Evolutionary conservation across 495 filamentous ascomycete genomes (phyloP).

Genomic region (Penicillium cosmopolitanum): DNA sequence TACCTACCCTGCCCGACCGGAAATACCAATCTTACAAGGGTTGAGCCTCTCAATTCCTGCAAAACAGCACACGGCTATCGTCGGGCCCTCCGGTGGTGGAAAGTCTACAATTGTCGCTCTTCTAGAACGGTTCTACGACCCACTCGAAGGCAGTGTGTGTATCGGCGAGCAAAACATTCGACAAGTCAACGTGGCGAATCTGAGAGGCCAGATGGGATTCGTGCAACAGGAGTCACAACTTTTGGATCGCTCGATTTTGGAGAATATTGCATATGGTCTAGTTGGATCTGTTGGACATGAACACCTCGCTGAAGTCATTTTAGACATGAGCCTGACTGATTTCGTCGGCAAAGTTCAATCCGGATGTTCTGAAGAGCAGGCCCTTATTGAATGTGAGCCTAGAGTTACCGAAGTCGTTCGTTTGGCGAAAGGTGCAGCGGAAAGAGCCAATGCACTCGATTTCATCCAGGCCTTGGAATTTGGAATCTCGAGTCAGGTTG

Average conservation of each 20-base stretch:
- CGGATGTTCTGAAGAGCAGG: neutral
- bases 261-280: neutral
- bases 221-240: neutral
- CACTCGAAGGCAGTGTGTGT: conserved; percentile 63
- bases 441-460: conserved; percentile 66
- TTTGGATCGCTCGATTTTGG: neutral
- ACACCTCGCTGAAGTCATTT: neutral
- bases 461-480: neutral
- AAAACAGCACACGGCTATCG: conserved; percentile 77
- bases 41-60: conserved; percentile 68
- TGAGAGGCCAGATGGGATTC: neutral
- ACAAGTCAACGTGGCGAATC: conserved; percentile 61
- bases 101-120: conserved; percentile 78
- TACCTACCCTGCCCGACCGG: conserved; percentile 73
- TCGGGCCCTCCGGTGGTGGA: conserved; percentile 78
- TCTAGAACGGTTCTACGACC: conserved; percentile 84
- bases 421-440: conserved; percentile 17
- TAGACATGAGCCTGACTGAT: neutral
- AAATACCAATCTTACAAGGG: conserved; percentile 72
- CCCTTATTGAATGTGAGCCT: neutral
- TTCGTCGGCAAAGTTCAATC: neutral
- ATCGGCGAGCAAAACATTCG: conserved; percentile 65
- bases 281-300: neutral
- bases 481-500: conserved; percentile 42
- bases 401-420: neutral